Base-by-base conservation (phyloP, 345 rosid genomes). In the Syzygium aqueum region DNA sequence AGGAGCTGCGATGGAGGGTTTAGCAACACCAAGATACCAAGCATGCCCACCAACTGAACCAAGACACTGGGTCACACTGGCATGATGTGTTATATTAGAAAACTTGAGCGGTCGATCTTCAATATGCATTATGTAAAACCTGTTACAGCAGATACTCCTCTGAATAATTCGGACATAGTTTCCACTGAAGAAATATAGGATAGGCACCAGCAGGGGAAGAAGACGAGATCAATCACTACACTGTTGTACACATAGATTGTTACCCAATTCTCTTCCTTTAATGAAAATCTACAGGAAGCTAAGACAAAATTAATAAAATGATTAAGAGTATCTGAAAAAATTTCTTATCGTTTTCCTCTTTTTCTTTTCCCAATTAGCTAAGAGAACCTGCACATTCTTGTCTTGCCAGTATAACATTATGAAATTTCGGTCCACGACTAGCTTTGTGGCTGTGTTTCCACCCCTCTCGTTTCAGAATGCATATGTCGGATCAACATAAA, bases 1-100 rank as follows among this genome's bases (percentile, higher is more conserved):
- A 2, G 88, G 51, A 7, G 87, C 89, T 87, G 90, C 82, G 15
- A 95, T 87, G 61, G 98, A 95, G 1, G 97, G 94, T 91, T 94
- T 96, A 11, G 94, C 95, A 2, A 97, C 94, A 43, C 98, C 99
- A 53, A 95, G 91, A 89, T 94, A 96, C 99, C 98, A 97, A 30
- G 85, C 94, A 27, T 89, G 92, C 50, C 94, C 97, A 21, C 97
- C 97, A 37, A 95, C 86, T 28, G 99, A 90, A 87, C 99, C 98
- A 14, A 97, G 94, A 93, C 98, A 94, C 90, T 97, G 97, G 14
- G 98, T 96, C 87, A 97, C 98, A 37, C 93, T 93, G 1, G 98
- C 98, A 87, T 96, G 99, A 88, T 97, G 99, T 2, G 96, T 94
- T 27, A 97, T 94, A 2, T 61, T 61, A 22, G 93, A 88, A 87